Percentiles rank a stretch among this genome's conserved stretches.
Conservation (phyloP, 129 eudicot species). For the Deinandra increscens region DNA sequence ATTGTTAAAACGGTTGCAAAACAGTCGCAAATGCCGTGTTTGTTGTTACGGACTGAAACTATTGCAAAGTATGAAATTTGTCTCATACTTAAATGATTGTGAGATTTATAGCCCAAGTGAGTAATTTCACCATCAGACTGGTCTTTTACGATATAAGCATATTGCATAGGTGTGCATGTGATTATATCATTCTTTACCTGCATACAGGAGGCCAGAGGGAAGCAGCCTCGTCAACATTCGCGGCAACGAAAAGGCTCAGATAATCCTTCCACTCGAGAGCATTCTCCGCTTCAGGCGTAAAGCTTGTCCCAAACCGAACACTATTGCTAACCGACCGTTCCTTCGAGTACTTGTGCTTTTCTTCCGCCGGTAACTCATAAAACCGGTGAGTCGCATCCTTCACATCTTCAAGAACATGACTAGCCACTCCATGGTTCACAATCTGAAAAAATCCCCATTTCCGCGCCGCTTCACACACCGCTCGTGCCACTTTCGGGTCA, state of each 20-base stretch:
- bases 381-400: constrained; percentile 52
- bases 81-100: too few relatives aligned
- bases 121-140: too few relatives aligned
- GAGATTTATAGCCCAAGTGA: too few relatives aligned
- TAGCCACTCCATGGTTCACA: constrained; percentile 61
- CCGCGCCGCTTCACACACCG: constrained; percentile 52
- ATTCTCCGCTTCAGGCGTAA: constrained; percentile 51
- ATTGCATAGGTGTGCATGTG: too few relatives aligned
- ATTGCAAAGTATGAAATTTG: too few relatives aligned
- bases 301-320: constrained; percentile 54
- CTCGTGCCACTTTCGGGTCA: constrained; percentile 42
- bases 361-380: constrained; percentile 42
- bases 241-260: constrained; percentile 47
- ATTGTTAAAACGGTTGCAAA: too few relatives aligned
- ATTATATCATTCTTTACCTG: constrained; percentile 22
- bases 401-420: constrained; percentile 52
- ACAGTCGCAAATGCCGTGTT: too few relatives aligned
- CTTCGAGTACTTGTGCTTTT: constrained; percentile 53
- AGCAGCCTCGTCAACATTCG: constrained; percentile 35
- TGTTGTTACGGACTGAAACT: too few relatives aligned
- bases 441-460: constrained; percentile 72
- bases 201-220: constrained; percentile 45
- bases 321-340: constrained; percentile 38
- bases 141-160: too few relatives aligned
- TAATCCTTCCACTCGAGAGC: constrained; percentile 83